A percentile compares a stretch with the other conserved stretches of the same genome.
Conservation (phyloP, 2,329 filamentous ascomycete species). For the Bipolaris victoriae region DNA sequence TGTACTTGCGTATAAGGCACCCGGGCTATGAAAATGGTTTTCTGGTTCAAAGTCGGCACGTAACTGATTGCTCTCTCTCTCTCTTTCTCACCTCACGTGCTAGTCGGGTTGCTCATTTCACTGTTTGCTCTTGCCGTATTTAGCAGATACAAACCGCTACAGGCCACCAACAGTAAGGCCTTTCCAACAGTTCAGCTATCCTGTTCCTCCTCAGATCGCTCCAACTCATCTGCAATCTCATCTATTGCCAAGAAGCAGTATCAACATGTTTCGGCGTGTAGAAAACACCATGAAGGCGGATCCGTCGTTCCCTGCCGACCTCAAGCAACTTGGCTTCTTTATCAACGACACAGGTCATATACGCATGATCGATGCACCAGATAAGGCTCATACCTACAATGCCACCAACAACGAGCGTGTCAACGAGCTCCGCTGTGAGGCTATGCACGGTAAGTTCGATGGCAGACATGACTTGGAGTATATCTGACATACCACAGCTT, state of each 20-base stretch:
- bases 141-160: conserved; percentile 18
- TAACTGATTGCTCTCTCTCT: not conserved
- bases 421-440: conserved; percentile 73
- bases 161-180: conserved; percentile 1
- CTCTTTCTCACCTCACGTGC: not conserved
- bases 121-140: conserved; percentile 24
- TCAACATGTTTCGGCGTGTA: conserved; percentile 75
- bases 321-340: conserved; percentile 79
- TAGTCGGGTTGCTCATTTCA: conserved; percentile 8
- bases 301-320: conserved; percentile 66
- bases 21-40: conserved; percentile 17
- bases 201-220: not conserved
- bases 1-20: conserved; percentile 29
- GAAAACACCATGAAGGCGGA: conserved; percentile 71
- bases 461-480: not conserved
- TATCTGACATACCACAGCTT: conserved; percentile 56
- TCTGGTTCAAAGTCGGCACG: not conserved
- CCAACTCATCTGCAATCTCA: not conserved
- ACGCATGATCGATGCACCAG: conserved; percentile 69
- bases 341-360: conserved; percentile 78
- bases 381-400: conserved; percentile 76
- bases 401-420: conserved; percentile 74
- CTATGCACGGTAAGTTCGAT: conserved; percentile 68
- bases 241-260: not conserved
- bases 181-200: no score